Evolutionary conservation across 192 early-diverging fungal genomes (phyloP), one percentile per base, ranked within the genome.

Genomic region (Funneliformis geosporum): DNA sequence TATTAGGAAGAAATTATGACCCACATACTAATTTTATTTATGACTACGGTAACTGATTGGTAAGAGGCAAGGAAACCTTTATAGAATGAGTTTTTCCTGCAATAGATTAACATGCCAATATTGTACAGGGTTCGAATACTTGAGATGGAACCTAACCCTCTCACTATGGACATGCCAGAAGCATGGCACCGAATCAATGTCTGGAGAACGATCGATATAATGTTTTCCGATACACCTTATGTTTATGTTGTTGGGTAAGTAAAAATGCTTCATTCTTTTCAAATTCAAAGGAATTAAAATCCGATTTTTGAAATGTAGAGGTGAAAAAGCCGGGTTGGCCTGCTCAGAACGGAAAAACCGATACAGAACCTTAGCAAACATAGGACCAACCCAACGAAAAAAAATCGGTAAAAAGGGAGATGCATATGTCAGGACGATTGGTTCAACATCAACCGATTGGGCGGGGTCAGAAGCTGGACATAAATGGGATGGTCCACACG

Each of bases 171-270:
- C 14, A 61, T 80, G 71, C 68, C 68, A 73, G 79, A 80, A 73
- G 60, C 33, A n/a, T 80, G 79, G 79, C 73, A 73, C 39, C 71
- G 55, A 14, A 42, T 80, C 60, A 80, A 80, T 61, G 79, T 80
- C 18, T 80, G 79, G 79, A 60, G 79, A 50, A 72, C 46, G 46
- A 79, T 79, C 12, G 78, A 79, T 72, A 79, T 79, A 25, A 68
- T 68, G 25, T 79, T 79, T 69, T 79, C 66, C 14, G 68, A 79
- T 67, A 79, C 55, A 25, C 68, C 78, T n/a, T 71, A 68, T 62
- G 72, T 68, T n/a, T 79, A 71, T n/a, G 38, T 79, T 72, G 55
- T 79, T 79, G 78, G 78, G 78, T 72, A 71, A 10, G 66, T 79
- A 79, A 79, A 38, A 50, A 68, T 42, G 21, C 38, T 23, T 40